Percentiles rank a stretch among this genome's conserved stretches.
Evolutionary conservation across 164 flowering plant genomes (phyloP).

Genomic region (Tetrastigma voinierianum): DNA sequence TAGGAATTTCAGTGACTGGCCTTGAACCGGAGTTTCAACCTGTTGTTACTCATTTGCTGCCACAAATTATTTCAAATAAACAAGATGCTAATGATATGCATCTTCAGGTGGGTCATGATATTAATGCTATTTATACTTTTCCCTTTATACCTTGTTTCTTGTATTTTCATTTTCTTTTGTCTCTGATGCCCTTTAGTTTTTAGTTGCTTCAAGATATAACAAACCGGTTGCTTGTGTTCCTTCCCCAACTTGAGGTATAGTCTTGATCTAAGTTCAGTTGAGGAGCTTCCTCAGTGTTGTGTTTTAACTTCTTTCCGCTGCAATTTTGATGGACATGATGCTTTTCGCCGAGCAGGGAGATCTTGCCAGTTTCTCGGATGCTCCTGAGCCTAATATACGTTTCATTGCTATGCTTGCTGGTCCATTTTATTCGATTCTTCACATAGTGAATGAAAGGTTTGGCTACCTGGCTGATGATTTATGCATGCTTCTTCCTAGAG

Average conservation of each 20-base stretch:
- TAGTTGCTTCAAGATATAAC: conserved; percentile 96
- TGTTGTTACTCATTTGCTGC: conserved; percentile 75
- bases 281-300: neutral
- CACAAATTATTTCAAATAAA: conserved; percentile 73
- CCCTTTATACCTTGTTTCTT: conserved; percentile 5
- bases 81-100: conserved; percentile 74
- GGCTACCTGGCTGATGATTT: conserved; percentile 9
- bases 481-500: neutral
- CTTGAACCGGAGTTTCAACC: conserved; percentile 93
- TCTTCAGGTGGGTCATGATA: conserved; percentile 65
- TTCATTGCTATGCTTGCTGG: conserved; percentile 95
- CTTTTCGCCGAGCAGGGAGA: conserved; percentile 57
- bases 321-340: conserved; percentile 6
- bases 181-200: conserved; percentile 36
- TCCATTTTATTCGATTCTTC: conserved; percentile 86
- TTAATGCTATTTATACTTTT: neutral
- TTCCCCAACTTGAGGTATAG: conserved; percentile 88
- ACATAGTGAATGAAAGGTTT: conserved; percentile 70
- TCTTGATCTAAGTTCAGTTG: neutral
- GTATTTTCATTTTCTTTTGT: conserved; percentile 18
- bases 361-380: conserved; percentile 60
- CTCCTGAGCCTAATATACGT: conserved; percentile 57
- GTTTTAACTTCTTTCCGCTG: neutral
- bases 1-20: conserved; percentile 78
- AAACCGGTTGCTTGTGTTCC: conserved; percentile 60